Conservation (phyloP, 345 rosid genomes). For the Salix purpurea region DNA sequence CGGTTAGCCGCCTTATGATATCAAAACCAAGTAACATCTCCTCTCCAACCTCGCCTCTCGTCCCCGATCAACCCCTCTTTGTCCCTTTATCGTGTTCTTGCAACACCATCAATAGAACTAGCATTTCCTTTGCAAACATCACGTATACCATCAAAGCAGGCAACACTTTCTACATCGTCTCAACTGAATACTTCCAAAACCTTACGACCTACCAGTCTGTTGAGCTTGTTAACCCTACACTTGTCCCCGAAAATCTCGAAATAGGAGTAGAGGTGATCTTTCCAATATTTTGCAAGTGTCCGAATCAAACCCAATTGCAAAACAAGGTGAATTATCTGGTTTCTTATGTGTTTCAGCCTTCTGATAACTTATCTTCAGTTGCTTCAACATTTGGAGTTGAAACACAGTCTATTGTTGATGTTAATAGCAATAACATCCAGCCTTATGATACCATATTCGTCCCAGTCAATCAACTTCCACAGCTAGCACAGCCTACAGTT, state of each 20-base stretch:
- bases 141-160: conserved; percentile 34
- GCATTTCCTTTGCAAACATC: conserved; percentile 49
- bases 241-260: conserved; percentile 36
- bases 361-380: conserved; percentile 46
- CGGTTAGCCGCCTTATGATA: conserved; percentile 54
- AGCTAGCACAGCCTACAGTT: conserved; percentile 38
- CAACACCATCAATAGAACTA: conserved; percentile 27
- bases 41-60: conserved; percentile 41
- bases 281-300: conserved; percentile 67
- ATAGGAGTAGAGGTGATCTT: conserved; percentile 39
- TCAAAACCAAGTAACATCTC: conserved; percentile 61
- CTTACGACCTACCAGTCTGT: conserved; percentile 66
- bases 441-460: conserved; percentile 48
- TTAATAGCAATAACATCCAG: conserved; percentile 36
- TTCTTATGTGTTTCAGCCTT: conserved; percentile 64
- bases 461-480: conserved; percentile 47
- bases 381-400: conserved; percentile 49
- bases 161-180: conserved; percentile 43
- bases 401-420: conserved; percentile 30
- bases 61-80: conserved; percentile 44
- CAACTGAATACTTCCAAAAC: conserved; percentile 35
- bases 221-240: conserved; percentile 48
- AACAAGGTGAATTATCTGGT: conserved; percentile 34
- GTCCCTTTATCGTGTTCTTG: conserved; percentile 63
- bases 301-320: conserved; percentile 35